Evolutionary conservation across 1,284 basidiomycete species (phyloP).

Genomic region (Papiliotrema laurentii): DNA sequence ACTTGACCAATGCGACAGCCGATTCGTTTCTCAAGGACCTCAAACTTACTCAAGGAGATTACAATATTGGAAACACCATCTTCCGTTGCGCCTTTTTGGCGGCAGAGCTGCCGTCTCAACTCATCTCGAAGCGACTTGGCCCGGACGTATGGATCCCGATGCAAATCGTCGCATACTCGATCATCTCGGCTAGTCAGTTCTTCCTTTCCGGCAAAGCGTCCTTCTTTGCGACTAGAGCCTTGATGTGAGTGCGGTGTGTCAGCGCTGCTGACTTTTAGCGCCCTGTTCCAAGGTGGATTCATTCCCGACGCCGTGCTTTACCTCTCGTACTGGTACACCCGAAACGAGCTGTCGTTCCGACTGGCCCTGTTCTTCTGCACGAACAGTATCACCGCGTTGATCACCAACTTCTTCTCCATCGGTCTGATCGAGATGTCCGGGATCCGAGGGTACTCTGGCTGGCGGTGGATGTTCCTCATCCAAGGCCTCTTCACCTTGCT

Average conservation of each 20-base stretch:
- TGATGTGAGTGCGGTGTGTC: slow-evolving; percentile 42
- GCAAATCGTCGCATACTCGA: slow-evolving; percentile 44
- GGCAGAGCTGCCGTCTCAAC: slow-evolving; percentile 57
- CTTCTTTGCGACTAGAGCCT: slow-evolving; percentile 51
- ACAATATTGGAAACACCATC: slow-evolving; percentile 57
- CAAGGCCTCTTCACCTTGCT: slow-evolving; percentile 12
- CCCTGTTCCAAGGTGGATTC: slow-evolving; percentile 50
- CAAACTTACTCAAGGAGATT: slow-evolving; percentile 14
- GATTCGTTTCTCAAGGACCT: slow-evolving; percentile 63
- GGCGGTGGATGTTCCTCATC: slow-evolving; percentile 29
- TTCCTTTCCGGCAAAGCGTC: slow-evolving; percentile 57
- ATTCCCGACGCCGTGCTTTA: slow-evolving; percentile 57
- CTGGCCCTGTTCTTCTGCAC: slow-evolving; percentile 63
- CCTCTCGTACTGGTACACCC: slow-evolving; percentile 66
- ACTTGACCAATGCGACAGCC: slow-evolving; percentile 56
- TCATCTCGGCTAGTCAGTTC: slow-evolving; percentile 59
- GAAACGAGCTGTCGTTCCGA: slow-evolving; percentile 61
- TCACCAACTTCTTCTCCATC: slow-evolving; percentile 61
- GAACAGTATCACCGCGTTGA: slow-evolving; percentile 53
- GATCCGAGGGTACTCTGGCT: slow-evolving; percentile 54
- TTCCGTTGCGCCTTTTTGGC: slow-evolving; percentile 57
- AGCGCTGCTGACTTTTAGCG: background rate
- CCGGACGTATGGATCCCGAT: slow-evolving; percentile 58
- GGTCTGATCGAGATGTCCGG: slow-evolving; percentile 61
- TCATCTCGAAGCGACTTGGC: slow-evolving; percentile 59